phyloP scores from a whole-genome alignment of 768 basidiomycete genomes.

The Auricularia sp. region DNA sequence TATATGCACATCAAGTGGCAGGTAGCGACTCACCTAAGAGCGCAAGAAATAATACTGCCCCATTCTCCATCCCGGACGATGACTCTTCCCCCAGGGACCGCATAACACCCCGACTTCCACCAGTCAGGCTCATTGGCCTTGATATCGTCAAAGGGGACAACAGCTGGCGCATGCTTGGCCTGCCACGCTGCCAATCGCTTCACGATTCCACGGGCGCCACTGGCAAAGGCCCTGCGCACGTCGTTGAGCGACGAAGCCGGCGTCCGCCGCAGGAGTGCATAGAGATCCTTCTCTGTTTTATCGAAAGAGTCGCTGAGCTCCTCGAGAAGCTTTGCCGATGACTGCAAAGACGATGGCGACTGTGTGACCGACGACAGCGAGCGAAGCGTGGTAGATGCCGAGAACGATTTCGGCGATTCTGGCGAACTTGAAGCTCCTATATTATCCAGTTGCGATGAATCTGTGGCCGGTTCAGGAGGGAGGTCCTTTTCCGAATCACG shows the following conservation, averaged over 20 bases:
- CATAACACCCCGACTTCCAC: slow-evolving; percentile 54
- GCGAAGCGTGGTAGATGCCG: slow-evolving; percentile 1
- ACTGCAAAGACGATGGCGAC: neutral
- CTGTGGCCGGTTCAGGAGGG: slow-evolving; percentile 22
- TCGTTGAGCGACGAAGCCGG: slow-evolving; percentile 45
- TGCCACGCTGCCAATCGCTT: slow-evolving; percentile 54
- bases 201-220: slow-evolving; percentile 41
- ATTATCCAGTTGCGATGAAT: neutral
- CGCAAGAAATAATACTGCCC: slow-evolving; percentile 73
- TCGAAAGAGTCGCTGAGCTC: slow-evolving; percentile 50
- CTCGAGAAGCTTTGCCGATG: slow-evolving; percentile 32
- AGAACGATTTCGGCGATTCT: neutral
- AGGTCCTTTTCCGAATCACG: slow-evolving; percentile 35
- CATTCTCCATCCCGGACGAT: slow-evolving; percentile 62
- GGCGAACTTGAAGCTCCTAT: neutral
- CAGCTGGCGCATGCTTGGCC: slow-evolving; percentile 42
- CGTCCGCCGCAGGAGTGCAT: slow-evolving; percentile 42
- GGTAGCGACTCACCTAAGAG: slow-evolving; percentile 41
- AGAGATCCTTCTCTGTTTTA: slow-evolving; percentile 47
- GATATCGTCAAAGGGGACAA: slow-evolving; percentile 12
- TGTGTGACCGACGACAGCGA: slow-evolving; percentile 7
- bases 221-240: slow-evolving; percentile 47
- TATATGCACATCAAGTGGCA: neutral
- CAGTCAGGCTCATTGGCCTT: slow-evolving; percentile 46
- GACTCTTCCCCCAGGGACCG: slow-evolving; percentile 55